phyloP scores from a whole-genome alignment of 768 basidiomycete species.

The Piloderma croceum region DNA sequence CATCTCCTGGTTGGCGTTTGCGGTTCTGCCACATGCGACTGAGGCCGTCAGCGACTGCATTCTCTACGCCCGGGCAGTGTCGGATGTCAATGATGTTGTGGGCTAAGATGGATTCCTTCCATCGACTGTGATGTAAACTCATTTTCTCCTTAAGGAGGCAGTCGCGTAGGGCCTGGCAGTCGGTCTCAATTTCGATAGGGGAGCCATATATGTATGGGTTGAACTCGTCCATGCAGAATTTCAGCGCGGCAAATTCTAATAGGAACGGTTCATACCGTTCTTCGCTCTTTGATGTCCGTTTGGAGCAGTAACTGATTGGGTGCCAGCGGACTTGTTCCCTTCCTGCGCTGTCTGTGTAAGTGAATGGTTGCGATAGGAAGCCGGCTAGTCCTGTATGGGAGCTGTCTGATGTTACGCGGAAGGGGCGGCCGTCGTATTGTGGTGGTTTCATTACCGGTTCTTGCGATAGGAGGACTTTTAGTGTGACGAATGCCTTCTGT shows the following conservation, averaged over 20 bases:
- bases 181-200: conserved; percentile 13
- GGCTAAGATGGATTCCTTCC: conserved; percentile 23
- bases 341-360: conserved; percentile 14
- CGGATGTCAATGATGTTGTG: conserved; percentile 18
- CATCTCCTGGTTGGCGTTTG: conserved; percentile 6
- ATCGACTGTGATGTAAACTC: conserved; percentile 18
- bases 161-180: conserved; percentile 21
- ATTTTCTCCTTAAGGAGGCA: conserved; percentile 19
- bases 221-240: conserved; percentile 7
- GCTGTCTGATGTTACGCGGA: conserved; percentile 32
- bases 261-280: conserved; percentile 26
- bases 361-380: conserved; percentile 22
- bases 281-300: conserved; percentile 27
- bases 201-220: conserved; percentile 4
- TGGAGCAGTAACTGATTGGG: conserved; percentile 30
- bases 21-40: conserved; percentile 15
- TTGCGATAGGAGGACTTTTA: conserved; percentile 27
- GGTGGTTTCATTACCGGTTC: conserved; percentile 30
- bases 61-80: conserved; percentile 18
- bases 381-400: conserved; percentile 29
- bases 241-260: conserved; percentile 28
- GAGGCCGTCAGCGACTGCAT: conserved; percentile 19
- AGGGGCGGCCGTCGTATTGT: conserved; percentile 28
- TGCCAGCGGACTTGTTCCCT: conserved; percentile 12
- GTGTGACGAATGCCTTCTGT: conserved; percentile 17